Evolutionary conservation across 2,329 filamentous ascomycete genomes (phyloP).

Genomic region (Endothia cerciana): DNA sequence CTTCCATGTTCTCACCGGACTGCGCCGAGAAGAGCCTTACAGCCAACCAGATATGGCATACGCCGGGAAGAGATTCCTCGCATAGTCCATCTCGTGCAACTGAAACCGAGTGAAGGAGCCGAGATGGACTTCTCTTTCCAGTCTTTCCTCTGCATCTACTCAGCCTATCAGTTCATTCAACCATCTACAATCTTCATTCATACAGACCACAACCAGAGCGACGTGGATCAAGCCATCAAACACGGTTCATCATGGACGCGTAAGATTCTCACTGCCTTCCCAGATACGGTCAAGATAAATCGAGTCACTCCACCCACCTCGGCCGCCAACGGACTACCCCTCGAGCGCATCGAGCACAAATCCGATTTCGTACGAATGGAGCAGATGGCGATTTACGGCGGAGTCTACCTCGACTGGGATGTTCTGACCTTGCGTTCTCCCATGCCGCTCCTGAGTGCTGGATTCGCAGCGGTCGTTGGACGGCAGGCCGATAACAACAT

Average conservation of each 20-base stretch:
- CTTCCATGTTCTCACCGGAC: background rate
- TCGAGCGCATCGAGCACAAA: slow-evolving; percentile 34
- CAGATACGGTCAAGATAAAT: slow-evolving; percentile 28
- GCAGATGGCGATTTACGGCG: slow-evolving; percentile 33
- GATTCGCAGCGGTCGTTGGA: slow-evolving; percentile 36
- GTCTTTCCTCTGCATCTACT: slow-evolving; percentile 35
- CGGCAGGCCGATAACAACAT: slow-evolving; percentile 27
- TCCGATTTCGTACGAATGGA: slow-evolving; percentile 37
- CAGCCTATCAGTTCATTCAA: slow-evolving; percentile 31
- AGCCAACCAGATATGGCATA: background rate
- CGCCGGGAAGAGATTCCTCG: slow-evolving; percentile 31
- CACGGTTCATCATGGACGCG: slow-evolving; percentile 32
- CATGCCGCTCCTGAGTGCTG: slow-evolving; percentile 30
- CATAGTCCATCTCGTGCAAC: slow-evolving; percentile 36
- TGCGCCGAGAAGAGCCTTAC: background rate
- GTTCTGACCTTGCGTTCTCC: slow-evolving; percentile 34
- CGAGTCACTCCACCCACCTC: slow-evolving; percentile 30
- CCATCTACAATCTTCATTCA: slow-evolving; percentile 36
- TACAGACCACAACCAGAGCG: slow-evolving; percentile 31
- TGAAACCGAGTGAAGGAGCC: slow-evolving; percentile 29
- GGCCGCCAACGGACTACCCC: slow-evolving; percentile 26
- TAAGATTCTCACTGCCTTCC: slow-evolving; percentile 31
- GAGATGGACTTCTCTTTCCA: slow-evolving; percentile 32
- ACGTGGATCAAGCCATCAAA: slow-evolving; percentile 27
- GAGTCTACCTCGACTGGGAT: slow-evolving; percentile 38